Percentiles rank a stretch among this genome's conserved stretches.
Conservation (phyloP, 352 stramenopile genomes). For the Aphanomyces invadans region DNA sequence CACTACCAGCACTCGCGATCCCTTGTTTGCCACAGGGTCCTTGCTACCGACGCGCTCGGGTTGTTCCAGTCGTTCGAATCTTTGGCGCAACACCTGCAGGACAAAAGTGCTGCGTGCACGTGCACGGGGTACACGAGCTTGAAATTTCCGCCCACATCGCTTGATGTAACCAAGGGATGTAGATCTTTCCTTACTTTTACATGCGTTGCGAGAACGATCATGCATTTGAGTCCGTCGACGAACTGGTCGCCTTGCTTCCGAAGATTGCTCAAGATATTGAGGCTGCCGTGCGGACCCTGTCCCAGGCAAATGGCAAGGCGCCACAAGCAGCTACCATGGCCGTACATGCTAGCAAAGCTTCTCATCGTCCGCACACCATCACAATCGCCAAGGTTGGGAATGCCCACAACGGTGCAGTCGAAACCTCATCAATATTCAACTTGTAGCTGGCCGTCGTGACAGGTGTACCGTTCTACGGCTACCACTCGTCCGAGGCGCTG, state of each 20-base stretch:
- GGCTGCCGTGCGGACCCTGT: slow-evolving; percentile 34
- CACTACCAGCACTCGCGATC: slow-evolving; percentile 46
- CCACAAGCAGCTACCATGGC: slow-evolving; percentile 5
- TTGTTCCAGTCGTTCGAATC: slow-evolving; percentile 82
- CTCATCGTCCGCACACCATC: background rate
- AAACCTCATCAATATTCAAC: background rate
- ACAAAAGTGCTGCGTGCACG: slow-evolving; percentile 83
- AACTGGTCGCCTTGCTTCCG: slow-evolving; percentile 49
- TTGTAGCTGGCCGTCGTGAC: slow-evolving; percentile 82
- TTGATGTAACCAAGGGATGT: slow-evolving; percentile 5
- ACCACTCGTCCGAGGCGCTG: slow-evolving; percentile 55
- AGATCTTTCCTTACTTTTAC: slow-evolving; percentile 87
- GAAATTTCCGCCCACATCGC: no score
- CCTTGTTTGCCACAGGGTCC: slow-evolving; percentile 41
- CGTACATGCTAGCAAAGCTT: no score
- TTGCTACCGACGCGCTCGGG: slow-evolving; percentile 53
- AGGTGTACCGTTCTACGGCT: slow-evolving; percentile 85
- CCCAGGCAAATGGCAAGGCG: slow-evolving; percentile 33
- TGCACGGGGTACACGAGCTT: slow-evolving; percentile 60
- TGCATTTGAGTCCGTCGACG: slow-evolving; percentile 58
- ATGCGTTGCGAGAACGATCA: slow-evolving; percentile 59
- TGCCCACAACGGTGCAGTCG: slow-evolving; percentile 10
- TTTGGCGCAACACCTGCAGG: slow-evolving; percentile 85
- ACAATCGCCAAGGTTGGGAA: slow-evolving; percentile 59
- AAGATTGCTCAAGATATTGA: slow-evolving; percentile 70